Base-by-base conservation (phyloP, 192 early-diverging fungal genomes). In the Rhizophagus sp. region DNA sequence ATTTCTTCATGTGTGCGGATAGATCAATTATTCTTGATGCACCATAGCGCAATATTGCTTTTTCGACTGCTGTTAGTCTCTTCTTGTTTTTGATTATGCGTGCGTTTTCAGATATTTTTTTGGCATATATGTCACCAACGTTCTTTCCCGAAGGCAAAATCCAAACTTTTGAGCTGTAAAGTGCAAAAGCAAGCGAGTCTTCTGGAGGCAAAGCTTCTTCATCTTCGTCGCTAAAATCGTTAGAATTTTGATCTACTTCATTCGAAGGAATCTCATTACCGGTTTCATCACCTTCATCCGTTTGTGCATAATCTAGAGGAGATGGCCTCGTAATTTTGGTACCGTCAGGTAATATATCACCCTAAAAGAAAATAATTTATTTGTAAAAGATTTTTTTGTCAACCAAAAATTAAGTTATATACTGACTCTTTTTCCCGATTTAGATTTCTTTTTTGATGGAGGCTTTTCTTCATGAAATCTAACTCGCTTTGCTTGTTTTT, bases 101-200 rank as follows among this genome's bases (percentile, higher is more conserved):
- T 30, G 27, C 27, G 27, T 30, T 30, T 30, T 30, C 1, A 30
- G 30, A 30, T 30, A 30, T 30, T 30, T 30, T 30, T 30, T 30
- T 1, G 30, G 1, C 1, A 1, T 30, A 30, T 1, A 30, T 30
- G 30, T 30, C 1, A 11, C 68, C 25, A 30, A 79, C 78, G 24
- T 79, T 79, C 52, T 79, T 2, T 0, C 78, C 1, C 78, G 67
- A 79, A 34, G 78, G 67, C 13, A 79, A 57, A 73, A 2, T 13
- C 68, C 68, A 79, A 74, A 27, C 0, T 57, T 79, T 73, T 71
- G 41, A 19, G 8, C 67, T 6, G 34, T 3, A 22, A 39, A 39
- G 22, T 19, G 19, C 34, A 41, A 10, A 39, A 39, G 4, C 5
- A n/a, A 70, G 9, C 0, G 69, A 57, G 8, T 79, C 68, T 47